These are phyloP conservation scores for Striga hermonthica DNA, from an alignment of 305 asterid genomes.

Conservation along the genomic window DNA sequence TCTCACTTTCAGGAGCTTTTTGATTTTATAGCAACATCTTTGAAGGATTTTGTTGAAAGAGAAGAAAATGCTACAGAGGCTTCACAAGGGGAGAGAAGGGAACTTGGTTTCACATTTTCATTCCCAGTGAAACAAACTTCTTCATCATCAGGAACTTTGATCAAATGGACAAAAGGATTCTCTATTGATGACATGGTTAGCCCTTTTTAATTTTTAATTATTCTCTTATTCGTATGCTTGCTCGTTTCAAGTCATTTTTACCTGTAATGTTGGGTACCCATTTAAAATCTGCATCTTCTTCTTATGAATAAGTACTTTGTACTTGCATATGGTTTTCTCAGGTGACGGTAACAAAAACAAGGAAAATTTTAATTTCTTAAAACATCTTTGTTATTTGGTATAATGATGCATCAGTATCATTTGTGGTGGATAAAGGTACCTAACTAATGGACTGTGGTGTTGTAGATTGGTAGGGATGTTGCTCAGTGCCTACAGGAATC, in stretches of 20 bases:
- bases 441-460: neutral
- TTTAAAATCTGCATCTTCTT: neutral
- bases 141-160: slow-evolving; percentile 64
- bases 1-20: slow-evolving; percentile 63
- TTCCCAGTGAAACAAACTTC: slow-evolving; percentile 79
- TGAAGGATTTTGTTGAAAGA: slow-evolving; percentile 56
- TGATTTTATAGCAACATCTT: slow-evolving; percentile 64
- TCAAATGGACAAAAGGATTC: slow-evolving; percentile 87
- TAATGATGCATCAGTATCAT: neutral
- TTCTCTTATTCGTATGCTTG: neutral
- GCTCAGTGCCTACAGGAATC: slow-evolving; percentile 70
- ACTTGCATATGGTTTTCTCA: neutral
- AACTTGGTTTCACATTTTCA: slow-evolving; percentile 84
- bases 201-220: neutral
- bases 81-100: slow-evolving; percentile 41
- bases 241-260: neutral
- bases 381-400: neutral
- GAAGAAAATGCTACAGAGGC: slow-evolving; percentile 42
- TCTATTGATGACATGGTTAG: slow-evolving; percentile 69
- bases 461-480: slow-evolving; percentile 74
- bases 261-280: neutral
- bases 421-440: neutral
- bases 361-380: neutral
- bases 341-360: neutral
- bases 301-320: neutral